phyloP scores from a whole-genome alignment of 441 rosid species.

The Theobroma grandiflorum region DNA sequence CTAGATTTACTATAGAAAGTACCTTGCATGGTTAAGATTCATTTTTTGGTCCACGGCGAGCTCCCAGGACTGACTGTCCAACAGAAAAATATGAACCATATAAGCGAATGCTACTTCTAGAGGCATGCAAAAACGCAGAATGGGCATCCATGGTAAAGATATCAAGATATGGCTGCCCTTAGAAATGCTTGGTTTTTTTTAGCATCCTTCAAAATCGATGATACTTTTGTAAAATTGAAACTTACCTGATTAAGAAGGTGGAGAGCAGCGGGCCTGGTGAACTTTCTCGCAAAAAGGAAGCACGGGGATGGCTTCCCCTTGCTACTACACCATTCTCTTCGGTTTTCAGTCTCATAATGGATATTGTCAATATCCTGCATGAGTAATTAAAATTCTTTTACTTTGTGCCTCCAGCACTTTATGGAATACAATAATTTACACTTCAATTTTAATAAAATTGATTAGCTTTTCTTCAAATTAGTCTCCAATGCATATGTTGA shows the following conservation, averaged over 20 bases:
- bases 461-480: not conserved
- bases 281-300: constrained; percentile 96
- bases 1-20: constrained; percentile 27
- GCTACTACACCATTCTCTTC: constrained; percentile 97
- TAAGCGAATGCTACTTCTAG: constrained; percentile 13
- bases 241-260: constrained; percentile 77
- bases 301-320: constrained; percentile 81
- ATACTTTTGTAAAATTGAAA: not conserved
- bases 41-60: constrained; percentile 29
- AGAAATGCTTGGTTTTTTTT: not conserved
- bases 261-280: constrained; percentile 91
- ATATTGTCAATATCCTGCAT: constrained; percentile 81
- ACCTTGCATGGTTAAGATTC: constrained; percentile 27
- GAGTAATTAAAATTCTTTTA: constrained; percentile 11
- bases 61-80: constrained; percentile 57
- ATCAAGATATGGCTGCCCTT: not conserved
- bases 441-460: not conserved
- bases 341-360: constrained; percentile 80
- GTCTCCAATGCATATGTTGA: not conserved
- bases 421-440: not conserved
- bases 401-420: not conserved
- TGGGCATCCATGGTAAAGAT: not conserved
- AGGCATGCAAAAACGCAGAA: not conserved
- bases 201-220: not conserved
- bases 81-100: constrained; percentile 23